Base-by-base conservation (phyloP, 306 rosid genomes). In the Casuarina equisetifolia region DNA sequence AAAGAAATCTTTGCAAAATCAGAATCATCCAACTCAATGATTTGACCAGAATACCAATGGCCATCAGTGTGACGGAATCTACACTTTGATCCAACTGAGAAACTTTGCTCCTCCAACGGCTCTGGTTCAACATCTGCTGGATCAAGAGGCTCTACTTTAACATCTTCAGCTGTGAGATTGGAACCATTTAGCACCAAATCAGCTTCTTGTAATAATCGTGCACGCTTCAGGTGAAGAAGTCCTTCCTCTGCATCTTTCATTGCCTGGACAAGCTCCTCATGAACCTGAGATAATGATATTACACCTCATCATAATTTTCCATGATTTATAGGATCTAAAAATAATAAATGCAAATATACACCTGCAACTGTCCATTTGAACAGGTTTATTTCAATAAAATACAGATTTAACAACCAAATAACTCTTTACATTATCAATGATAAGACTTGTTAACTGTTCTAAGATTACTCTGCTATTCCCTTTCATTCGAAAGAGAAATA, bases 221-320 rank as follows among this genome's bases (percentile, higher is more conserved):
- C 86, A 61, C 93, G 97, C 61, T 95, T 95, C 53, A 95, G 86
- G 76, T 86, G 91, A 83, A 95, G 74, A 78, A 95, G 93, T 52
- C 97, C 97, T 83, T 95, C 97, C 85, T 95, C 97, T 0, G 93
- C 92, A 74, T 91, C 98, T 82, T 88, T 95, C 69, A 92, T 95
- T 62, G 88, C 97, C 81, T 88, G 91, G 72, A 89, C 85, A 78
- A 95, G 89, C 88, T 95, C 98, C 76, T 81, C 93, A 0, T 85
- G 86, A 83, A 95, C 92, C 98, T 94, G 86, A 19, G 62, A 81
- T 43, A 43, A 58, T 45, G 17, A 40, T 7, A 73, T 12, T 39
- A 55, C 19, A 67, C 39, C 64, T 58, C 9, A 58, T 3, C 64
- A n/a, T 58, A 58, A 12, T 19, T 58, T 58, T 32, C 35, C 15